A percentile compares a stretch with the other conserved stretches of the same genome.
phyloP scores from a whole-genome alignment of 768 basidiomycete species.

The Fistulinella prunicolor region DNA sequence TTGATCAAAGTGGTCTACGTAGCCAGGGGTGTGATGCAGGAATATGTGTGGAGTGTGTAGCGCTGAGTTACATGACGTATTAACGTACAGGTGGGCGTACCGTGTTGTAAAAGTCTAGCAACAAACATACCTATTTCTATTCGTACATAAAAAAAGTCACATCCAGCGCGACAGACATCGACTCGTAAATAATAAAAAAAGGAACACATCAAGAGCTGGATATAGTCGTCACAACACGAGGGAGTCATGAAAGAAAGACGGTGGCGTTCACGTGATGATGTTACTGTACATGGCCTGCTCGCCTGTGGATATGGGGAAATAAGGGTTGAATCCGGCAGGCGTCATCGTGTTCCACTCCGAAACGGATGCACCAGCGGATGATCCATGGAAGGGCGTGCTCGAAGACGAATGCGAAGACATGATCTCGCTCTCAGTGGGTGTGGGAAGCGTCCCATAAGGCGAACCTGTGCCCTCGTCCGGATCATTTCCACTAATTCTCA shows the following conservation, averaged over 20 bases:
- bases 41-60: slow-evolving; percentile 8
- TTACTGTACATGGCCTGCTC: slow-evolving; percentile 57
- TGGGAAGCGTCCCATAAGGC: slow-evolving; percentile 53
- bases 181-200: slow-evolving; percentile 20
- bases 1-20: slow-evolving; percentile 22
- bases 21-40: neutral
- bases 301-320: slow-evolving; percentile 58
- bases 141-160: slow-evolving; percentile 25
- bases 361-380: slow-evolving; percentile 47
- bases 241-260: neutral
- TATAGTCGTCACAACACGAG: slow-evolving; percentile 2
- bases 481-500: slow-evolving; percentile 50
- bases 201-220: slow-evolving; percentile 9
- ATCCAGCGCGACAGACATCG: slow-evolving; percentile 27
- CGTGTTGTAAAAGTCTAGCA: slow-evolving; percentile 27
- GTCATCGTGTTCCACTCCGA: slow-evolving; percentile 61
- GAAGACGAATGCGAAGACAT: slow-evolving; percentile 46
- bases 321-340: slow-evolving; percentile 60
- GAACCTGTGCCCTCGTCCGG: slow-evolving; percentile 44
- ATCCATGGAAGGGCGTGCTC: slow-evolving; percentile 39
- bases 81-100: slow-evolving; percentile 28
- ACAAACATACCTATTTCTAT: slow-evolving; percentile 18
- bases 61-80: slow-evolving; percentile 30
- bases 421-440: slow-evolving; percentile 62
- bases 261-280: slow-evolving; percentile 47